Evolutionary conservation across 1,284 basidiomycete genomes (phyloP).

Genomic region (Cutaneotrichosporon sp.): DNA sequence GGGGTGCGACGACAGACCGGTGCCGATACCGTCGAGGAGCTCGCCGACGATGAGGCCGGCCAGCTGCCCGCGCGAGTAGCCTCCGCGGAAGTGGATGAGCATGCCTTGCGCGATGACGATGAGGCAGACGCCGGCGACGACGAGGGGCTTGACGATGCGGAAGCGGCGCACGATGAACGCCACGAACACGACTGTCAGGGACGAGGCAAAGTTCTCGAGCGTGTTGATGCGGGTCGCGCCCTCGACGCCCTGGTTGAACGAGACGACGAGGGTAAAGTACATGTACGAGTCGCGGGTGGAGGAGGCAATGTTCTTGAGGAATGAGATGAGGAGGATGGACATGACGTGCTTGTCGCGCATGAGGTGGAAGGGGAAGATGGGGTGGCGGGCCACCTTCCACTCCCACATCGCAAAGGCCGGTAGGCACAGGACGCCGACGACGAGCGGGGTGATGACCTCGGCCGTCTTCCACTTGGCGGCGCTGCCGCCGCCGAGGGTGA

Average conservation of each 20-base stretch:
- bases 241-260: conserved; percentile 50
- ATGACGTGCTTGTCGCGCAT: conserved; percentile 53
- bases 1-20: conserved; percentile 52
- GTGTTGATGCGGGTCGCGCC: conserved; percentile 52
- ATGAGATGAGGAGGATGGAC: conserved; percentile 43
- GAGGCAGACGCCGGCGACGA: conserved; percentile 41
- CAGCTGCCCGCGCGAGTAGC: conserved; percentile 30
- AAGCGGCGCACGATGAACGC: conserved; percentile 50
- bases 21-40: conserved; percentile 54
- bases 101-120: conserved; percentile 51
- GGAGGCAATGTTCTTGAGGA: conserved; percentile 40
- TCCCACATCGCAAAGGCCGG: conserved; percentile 54
- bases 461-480: conserved; percentile 43
- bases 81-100: conserved; percentile 54
- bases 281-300: conserved; percentile 51
- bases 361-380: conserved; percentile 50
- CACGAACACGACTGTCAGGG: conserved; percentile 46
- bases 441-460: conserved; percentile 52
- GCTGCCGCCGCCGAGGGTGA: conserved; percentile 51
- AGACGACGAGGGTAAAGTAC: conserved; percentile 50
- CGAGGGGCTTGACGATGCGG: conserved; percentile 52
- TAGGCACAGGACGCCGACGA: conserved; percentile 52
- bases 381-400: conserved; percentile 43
- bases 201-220: conserved; percentile 53
- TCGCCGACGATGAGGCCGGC: conserved; percentile 52